Evolutionary conservation across 2,329 filamentous ascomycete species (phyloP).

Genomic region (Colletotrichum sp.): DNA sequence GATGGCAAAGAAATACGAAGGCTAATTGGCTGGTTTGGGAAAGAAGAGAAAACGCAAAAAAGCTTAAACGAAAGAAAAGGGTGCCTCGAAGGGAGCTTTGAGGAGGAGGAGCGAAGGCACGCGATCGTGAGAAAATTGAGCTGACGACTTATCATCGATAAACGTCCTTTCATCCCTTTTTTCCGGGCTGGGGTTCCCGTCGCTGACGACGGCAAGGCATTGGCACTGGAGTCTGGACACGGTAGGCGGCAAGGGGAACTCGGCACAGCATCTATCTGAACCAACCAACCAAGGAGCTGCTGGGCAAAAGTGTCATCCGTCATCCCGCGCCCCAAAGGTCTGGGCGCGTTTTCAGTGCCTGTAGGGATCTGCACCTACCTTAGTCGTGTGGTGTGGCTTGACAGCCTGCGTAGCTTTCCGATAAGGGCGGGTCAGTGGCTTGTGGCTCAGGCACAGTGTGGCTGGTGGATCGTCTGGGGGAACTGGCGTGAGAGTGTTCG

Average conservation of each 20-base stretch:
- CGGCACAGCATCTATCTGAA: not conserved
- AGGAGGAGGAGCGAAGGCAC: not conserved
- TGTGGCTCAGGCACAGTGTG: not conserved
- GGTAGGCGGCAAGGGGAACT: not conserved
- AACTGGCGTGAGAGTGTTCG: not conserved
- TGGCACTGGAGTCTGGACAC: not conserved
- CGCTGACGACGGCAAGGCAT: slow-evolving; percentile 9
- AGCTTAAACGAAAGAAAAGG: not conserved
- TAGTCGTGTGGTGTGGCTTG: not conserved
- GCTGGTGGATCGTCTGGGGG: not conserved
- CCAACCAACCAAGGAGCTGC: not conserved
- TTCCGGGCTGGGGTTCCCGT: not conserved
- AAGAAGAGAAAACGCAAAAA: not conserved
- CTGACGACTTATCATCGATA: not conserved
- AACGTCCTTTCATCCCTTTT: slow-evolving; percentile 3
- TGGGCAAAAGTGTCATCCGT: not conserved
- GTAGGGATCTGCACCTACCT: not conserved
- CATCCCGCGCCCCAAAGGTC: not conserved
- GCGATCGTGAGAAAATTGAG: not conserved
- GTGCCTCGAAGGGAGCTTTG: not conserved
- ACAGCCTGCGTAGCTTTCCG: not conserved
- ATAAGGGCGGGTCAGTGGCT: not conserved
- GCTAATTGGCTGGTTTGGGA: not conserved
- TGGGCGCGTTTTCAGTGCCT: not conserved
- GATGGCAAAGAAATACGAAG: not conserved